phyloP scores from a whole-genome alignment of 2,329 filamentous ascomycete genomes.

The Paraphoma chrysanthemicola region DNA sequence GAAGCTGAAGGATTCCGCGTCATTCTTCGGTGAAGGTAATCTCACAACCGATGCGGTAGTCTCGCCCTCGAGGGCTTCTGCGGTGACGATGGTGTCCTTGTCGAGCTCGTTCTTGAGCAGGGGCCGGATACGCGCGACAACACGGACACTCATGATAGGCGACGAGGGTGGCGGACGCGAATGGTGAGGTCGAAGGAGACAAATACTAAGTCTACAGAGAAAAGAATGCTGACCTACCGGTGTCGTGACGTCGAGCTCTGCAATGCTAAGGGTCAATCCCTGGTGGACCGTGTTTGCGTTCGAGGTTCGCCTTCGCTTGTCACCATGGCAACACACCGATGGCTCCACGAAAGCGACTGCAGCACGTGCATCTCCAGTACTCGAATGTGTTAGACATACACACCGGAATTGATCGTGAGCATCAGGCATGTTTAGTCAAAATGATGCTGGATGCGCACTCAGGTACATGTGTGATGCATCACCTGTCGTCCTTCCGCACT shows the following conservation, averaged over 20 bases:
- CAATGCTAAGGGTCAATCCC: conserved; percentile 23
- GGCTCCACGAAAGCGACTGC: conserved; percentile 13
- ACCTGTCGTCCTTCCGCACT: too few relatives aligned
- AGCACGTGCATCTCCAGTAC: conserved; percentile 20
- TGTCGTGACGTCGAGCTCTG: conserved; percentile 36
- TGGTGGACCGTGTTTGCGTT: conserved; percentile 32
- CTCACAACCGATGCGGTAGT: conserved; percentile 70
- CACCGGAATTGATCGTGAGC: neutral
- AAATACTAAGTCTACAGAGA: conserved; percentile 34
- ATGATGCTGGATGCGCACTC: too few relatives aligned
- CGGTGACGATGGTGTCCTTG: conserved; percentile 83
- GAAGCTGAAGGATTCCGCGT: conserved; percentile 88
- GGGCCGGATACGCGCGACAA: conserved; percentile 89
- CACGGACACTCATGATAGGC: conserved; percentile 69
- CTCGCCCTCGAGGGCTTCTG: conserved; percentile 53
- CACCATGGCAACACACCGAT: conserved; percentile 25
- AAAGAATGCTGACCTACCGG: conserved; percentile 40
- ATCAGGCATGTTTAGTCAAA: too few relatives aligned
- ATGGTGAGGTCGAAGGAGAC: conserved; percentile 17
- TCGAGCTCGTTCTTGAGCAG: conserved; percentile 85
- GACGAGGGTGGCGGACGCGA: conserved; percentile 12
- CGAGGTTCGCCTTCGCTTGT: conserved; percentile 24
- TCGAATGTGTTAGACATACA: neutral
- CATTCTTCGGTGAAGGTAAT: conserved; percentile 94
- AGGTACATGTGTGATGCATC: too few relatives aligned